These are phyloP conservation scores for Jaltomata sinuosa DNA, from an alignment of 257 asterid species.

Conservation along the genomic window DNA sequence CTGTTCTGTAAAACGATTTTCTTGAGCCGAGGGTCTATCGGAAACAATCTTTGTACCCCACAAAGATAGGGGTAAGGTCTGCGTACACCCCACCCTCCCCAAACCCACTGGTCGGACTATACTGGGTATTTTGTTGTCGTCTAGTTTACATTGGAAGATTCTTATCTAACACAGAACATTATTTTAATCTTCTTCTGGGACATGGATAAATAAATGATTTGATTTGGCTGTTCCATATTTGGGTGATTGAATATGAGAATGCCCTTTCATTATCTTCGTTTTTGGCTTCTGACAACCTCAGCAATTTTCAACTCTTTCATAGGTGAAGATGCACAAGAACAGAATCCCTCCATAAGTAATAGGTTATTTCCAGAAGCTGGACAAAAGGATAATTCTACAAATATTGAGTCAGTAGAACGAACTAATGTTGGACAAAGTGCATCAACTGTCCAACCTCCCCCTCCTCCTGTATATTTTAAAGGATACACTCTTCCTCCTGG, in stretches of 20 bases:
- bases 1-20: too few relatives aligned
- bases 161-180: not conserved
- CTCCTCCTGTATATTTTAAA: slow-evolving; percentile 41
- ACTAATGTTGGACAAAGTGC: slow-evolving; percentile 16
- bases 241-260: not conserved
- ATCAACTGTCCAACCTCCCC: slow-evolving; percentile 13
- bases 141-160: not conserved
- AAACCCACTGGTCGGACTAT: too few relatives aligned
- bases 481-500: slow-evolving; percentile 91
- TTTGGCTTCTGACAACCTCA: not conserved
- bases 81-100: too few relatives aligned
- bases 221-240: not conserved
- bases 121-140: too few relatives aligned
- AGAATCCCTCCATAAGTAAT: slow-evolving; percentile 10
- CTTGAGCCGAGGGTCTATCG: too few relatives aligned
- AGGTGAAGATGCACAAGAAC: slow-evolving; percentile 60
- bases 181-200: not conserved
- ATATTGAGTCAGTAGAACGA: slow-evolving; percentile 1
- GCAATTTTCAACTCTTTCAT: slow-evolving; percentile 14
- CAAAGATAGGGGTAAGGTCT: too few relatives aligned
- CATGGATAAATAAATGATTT: not conserved
- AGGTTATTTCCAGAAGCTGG: slow-evolving; percentile 21
- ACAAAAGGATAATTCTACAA: slow-evolving; percentile 4
- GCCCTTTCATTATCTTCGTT: not conserved
- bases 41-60: too few relatives aligned